Conservation (phyloP, 257 asterid genomes). For the Buddleja alternifolia region DNA sequence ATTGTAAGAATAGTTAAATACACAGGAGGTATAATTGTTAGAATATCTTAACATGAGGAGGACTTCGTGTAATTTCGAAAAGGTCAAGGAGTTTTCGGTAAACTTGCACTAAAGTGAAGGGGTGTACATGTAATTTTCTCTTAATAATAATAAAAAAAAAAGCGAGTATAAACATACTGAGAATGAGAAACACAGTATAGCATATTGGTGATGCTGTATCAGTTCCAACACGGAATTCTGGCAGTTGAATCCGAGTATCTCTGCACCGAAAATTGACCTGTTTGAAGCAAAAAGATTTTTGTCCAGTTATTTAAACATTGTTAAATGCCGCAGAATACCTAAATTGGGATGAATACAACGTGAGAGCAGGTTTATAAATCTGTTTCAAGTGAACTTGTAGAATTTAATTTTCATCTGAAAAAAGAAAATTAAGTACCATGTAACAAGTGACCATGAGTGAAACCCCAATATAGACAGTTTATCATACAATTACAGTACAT, state of each 20-base stretch:
- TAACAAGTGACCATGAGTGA: not conserved
- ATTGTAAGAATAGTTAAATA: too few relatives aligned
- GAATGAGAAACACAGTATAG: conserved; percentile 45
- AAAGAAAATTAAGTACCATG: not conserved
- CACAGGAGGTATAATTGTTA: too few relatives aligned
- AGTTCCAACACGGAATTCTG: conserved; percentile 21
- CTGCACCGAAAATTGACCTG: conserved; percentile 47
- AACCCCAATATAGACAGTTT: not conserved
- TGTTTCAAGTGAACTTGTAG: not conserved
- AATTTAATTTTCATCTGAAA: conserved; percentile 2
- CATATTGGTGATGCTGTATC: conserved; percentile 43
- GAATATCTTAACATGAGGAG: too few relatives aligned
- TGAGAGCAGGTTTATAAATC: not conserved
- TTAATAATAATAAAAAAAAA: conserved; percentile 17
- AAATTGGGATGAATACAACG: not conserved
- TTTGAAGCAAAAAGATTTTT: not conserved
- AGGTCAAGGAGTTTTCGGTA: too few relatives aligned
- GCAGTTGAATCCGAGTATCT: conserved; percentile 34
- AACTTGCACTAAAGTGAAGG: not conserved
- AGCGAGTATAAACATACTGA: conserved; percentile 30
- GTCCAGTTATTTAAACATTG: conserved; percentile 1
- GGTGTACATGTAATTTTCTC: not conserved
- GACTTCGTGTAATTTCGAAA: too few relatives aligned
- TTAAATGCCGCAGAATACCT: conserved; percentile 17
- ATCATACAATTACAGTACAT: not conserved